A percentile compares a stretch with the other conserved stretches of the same genome.
Evolutionary conservation across 1,284 basidiomycete genomes (phyloP).

Genomic region (Volvariella volvacea): DNA sequence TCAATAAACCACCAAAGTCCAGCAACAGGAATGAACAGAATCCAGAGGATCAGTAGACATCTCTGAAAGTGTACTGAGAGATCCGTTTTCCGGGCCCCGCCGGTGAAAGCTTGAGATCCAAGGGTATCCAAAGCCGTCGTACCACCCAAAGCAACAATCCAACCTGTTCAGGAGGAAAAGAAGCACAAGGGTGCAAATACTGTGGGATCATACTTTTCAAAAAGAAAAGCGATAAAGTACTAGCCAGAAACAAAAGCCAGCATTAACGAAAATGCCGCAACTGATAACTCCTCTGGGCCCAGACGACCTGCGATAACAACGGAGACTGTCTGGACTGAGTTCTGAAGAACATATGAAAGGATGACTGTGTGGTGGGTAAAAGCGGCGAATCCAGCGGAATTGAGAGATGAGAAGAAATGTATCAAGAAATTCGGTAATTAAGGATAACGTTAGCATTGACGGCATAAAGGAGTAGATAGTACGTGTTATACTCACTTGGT

Average conservation of each 20-base stretch:
- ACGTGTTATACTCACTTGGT: conserved; percentile 34
- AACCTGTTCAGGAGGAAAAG: conserved; percentile 38
- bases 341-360: conserved; percentile 64
- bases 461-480: not conserved
- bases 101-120: conserved; percentile 70
- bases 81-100: conserved; percentile 46
- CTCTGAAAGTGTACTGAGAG: conserved; percentile 67
- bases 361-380: conserved; percentile 32
- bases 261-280: conserved; percentile 69
- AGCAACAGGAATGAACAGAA: conserved; percentile 55
- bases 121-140: conserved; percentile 73
- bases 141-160: conserved; percentile 70
- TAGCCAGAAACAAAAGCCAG: conserved; percentile 71
- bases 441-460: conserved; percentile 1
- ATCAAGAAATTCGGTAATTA: conserved; percentile 5
- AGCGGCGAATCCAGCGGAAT: not conserved
- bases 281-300: conserved; percentile 62
- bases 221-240: conserved; percentile 26
- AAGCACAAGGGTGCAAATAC: conserved; percentile 11
- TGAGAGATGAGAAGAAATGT: too few relatives aligned
- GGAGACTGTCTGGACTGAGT: conserved; percentile 62
- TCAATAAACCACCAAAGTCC: conserved; percentile 55
- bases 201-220: conserved; percentile 41
- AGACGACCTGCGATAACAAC: conserved; percentile 58
- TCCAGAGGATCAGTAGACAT: conserved; percentile 56